phyloP scores from a whole-genome alignment of 441 rosid genomes.

The Monsonia emarginata region DNA sequence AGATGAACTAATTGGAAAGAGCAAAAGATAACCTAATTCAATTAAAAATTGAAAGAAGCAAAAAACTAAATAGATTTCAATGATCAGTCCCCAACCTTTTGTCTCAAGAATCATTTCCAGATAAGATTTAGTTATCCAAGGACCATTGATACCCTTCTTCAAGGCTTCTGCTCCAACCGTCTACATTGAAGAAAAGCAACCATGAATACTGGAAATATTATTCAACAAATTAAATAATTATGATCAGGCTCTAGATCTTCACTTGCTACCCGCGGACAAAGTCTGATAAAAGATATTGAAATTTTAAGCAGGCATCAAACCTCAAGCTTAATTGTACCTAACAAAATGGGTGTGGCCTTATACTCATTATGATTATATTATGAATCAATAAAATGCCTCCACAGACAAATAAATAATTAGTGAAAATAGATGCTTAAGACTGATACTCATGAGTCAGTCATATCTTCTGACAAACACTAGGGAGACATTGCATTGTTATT shows the following conservation, averaged over 20 bases:
- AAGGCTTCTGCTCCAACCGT: conserved; percentile 90
- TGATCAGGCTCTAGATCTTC: neutral
- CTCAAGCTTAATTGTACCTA: neutral
- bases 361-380: neutral
- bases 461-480: neutral
- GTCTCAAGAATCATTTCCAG: conserved; percentile 89
- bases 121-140: conserved; percentile 95
- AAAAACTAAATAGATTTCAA: conserved; percentile 9
- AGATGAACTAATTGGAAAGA: conserved; percentile 24
- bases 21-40: conserved; percentile 13
- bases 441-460: neutral
- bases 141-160: conserved; percentile 65
- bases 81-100: conserved; percentile 46
- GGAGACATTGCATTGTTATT: neutral
- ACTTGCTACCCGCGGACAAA: neutral
- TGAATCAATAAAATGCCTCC: neutral
- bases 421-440: neutral
- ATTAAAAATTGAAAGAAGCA: conserved; percentile 13
- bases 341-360: neutral
- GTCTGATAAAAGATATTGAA: neutral
- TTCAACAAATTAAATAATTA: neutral
- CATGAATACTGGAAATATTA: conserved; percentile 19
- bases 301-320: neutral
- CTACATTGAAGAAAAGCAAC: conserved; percentile 34
- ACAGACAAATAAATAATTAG: neutral